Evolutionary conservation across 225 moss, liverwort and hornwort species (phyloP).

Genomic region (Neckera pumila): DNA sequence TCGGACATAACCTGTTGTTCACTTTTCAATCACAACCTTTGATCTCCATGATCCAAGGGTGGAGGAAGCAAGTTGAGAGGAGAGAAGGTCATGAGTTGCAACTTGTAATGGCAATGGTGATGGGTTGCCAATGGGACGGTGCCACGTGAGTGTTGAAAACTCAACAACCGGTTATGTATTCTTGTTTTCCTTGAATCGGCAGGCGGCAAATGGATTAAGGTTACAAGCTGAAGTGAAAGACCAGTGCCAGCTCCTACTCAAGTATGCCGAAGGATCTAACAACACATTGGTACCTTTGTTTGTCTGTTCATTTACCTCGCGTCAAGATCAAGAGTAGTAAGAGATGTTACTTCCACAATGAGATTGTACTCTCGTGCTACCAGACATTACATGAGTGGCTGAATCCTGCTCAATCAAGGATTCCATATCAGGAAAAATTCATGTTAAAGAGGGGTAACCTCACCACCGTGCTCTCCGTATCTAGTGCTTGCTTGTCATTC

Average conservation of each 20-base stretch:
- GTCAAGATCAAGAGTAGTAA: not conserved
- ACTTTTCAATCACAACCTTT: no score
- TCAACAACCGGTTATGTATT: not conserved
- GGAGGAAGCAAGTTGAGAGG: no score
- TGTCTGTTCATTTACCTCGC: not conserved
- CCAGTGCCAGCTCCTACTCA: slow-evolving; percentile 22
- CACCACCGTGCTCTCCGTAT: not conserved
- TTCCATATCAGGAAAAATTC: not conserved
- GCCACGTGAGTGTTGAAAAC: no score
- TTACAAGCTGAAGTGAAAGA: slow-evolving; percentile 30
- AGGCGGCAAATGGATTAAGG: slow-evolving; percentile 37
- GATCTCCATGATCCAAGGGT: no score
- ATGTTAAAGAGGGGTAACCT: not conserved
- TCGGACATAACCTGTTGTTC: no score
- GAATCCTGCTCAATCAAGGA: not conserved
- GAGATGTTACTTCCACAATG: not conserved
- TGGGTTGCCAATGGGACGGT: no score
- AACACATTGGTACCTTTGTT: slow-evolving; percentile 26
- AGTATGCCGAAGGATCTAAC: slow-evolving; percentile 18
- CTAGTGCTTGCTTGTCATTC: not conserved
- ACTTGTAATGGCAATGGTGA: no score
- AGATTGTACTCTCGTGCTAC: not conserved
- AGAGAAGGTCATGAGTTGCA: no score
- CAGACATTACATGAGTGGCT: no score
- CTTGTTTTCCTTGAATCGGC: not conserved